Evolutionary conservation across 345 rosid species (phyloP), one percentile per base, ranked within the genome.

Genomic region (Hibiscus trionum): DNA sequence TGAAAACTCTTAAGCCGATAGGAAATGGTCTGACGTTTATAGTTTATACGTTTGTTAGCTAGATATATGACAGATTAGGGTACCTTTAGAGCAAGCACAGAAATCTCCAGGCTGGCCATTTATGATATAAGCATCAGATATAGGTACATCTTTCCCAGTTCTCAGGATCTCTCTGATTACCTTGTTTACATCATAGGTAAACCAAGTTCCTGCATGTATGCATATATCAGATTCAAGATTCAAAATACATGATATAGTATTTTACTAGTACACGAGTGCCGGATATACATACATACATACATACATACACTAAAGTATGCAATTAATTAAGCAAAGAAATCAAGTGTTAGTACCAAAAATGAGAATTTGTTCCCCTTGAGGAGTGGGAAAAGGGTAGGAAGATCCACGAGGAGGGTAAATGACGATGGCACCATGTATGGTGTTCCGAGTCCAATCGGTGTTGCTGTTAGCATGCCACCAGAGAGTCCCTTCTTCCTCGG

Each of bases 391-490:
- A 15, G 85, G 85, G 39, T 61, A 79, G 24, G 59, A 12, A 12
- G 68, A 55, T 33, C 77, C 81, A 9, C n/a, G 26, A 17, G 68
- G 55, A 3, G 85, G 85, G 5, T 46, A 58, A 42, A 82, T 37
- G 26, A 82, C 70, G 39, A 82, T 74, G 37, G 89, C 80, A 0
- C 89, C 87, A 26, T 86, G 79, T 2, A 86, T 83, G 0, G 84
- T 84, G 26, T 80, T 81, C n/a, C 87, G 66, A 3, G 82, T 57
- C 87, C 87, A 86, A 27, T 85, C 86, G 14, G 83, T 85, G 19
- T 44, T 44, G 3, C 47, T 44, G 12, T 85, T 85, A 7, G 88
- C 87, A 61, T 82, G 87, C 87, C 87, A 84, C 86, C 86, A 85
- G 2, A 85, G 75, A 4, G 86, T 85, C 35, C 88, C 88, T 78